phyloP scores from a whole-genome alignment of 176 grass and related monocot species.

The Hordeum marinum region DNA sequence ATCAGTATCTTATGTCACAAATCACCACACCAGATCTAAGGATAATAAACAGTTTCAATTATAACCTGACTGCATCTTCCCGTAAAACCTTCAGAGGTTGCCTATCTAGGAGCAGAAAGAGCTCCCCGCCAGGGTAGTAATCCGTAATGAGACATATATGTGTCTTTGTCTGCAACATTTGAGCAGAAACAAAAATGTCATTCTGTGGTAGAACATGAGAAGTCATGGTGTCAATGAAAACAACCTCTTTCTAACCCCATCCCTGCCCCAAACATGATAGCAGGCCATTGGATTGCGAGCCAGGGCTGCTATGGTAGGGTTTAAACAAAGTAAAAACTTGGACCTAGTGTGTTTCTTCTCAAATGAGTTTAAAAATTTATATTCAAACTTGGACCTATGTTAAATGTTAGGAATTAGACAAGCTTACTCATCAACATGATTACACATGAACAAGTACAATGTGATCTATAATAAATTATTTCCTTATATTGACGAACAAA shows the following conservation, averaged over 20 bases:
- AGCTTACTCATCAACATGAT: background rate
- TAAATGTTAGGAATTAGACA: background rate
- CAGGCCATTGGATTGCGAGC: background rate
- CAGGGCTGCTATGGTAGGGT: background rate
- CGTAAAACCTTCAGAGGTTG: constrained; percentile 78
- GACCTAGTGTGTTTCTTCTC: background rate
- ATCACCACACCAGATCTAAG: background rate
- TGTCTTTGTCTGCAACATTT: constrained; percentile 69
- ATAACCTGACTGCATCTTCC: constrained; percentile 88
- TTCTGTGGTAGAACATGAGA: background rate
- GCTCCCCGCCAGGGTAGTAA: constrained; percentile 82
- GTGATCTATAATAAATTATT: background rate
- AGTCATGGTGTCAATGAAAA: background rate
- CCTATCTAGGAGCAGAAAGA: constrained; percentile 80
- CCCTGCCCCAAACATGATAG: background rate
- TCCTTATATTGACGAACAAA: constrained; percentile 28
- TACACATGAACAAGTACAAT: background rate
- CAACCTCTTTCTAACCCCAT: background rate
- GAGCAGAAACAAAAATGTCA: constrained; percentile 7
- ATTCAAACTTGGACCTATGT: background rate
- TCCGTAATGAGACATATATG: constrained; percentile 93
- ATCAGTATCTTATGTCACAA: background rate
- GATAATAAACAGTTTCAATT: constrained; percentile 14
- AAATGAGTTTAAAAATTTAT: background rate
- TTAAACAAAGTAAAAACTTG: constrained; percentile 4